phyloP scores from a whole-genome alignment of 768 basidiomycete species.

The Panus rudis region DNA sequence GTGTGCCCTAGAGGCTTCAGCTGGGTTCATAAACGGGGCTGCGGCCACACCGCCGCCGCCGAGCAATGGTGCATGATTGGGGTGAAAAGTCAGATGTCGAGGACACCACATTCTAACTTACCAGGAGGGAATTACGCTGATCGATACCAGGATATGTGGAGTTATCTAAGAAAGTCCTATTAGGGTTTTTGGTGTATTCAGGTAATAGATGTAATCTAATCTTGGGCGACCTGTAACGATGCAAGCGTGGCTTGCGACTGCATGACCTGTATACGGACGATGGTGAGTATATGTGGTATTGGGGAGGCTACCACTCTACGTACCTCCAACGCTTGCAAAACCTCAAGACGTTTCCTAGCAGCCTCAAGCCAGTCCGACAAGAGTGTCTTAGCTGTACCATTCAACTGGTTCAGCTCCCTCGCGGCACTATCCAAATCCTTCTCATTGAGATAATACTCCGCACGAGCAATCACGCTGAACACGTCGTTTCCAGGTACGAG shows the following conservation, averaged over 20 bases:
- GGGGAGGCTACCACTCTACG: constrained; percentile 2
- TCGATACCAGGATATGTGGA: too few relatives aligned
- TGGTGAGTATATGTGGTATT: constrained; percentile 9
- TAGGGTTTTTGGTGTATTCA: too few relatives aligned
- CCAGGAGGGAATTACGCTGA: too few relatives aligned
- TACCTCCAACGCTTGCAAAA: constrained; percentile 88
- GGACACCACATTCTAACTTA: not conserved
- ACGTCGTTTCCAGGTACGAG: constrained; percentile 78
- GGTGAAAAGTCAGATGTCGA: too few relatives aligned
- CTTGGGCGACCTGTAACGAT: constrained; percentile 56
- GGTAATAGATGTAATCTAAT: constrained; percentile 13
- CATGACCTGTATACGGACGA: constrained; percentile 47
- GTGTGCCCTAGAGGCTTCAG: too few relatives aligned
- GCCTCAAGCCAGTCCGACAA: constrained; percentile 87
- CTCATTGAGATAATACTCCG: constrained; percentile 84
- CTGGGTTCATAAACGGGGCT: too few relatives aligned
- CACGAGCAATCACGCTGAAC: constrained; percentile 78
- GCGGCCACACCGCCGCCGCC: too few relatives aligned
- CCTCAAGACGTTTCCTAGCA: constrained; percentile 81
- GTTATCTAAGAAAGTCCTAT: too few relatives aligned
- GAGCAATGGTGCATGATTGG: too few relatives aligned
- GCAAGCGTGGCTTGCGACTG: constrained; percentile 80
- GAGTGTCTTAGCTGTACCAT: constrained; percentile 69
- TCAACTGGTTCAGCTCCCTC: constrained; percentile 86
- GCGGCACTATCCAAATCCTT: constrained; percentile 89